Evolutionary conservation across 192 early-diverging fungal genomes (phyloP), one percentile per base, ranked within the genome.

Genomic region (Coemansia sp.): DNA sequence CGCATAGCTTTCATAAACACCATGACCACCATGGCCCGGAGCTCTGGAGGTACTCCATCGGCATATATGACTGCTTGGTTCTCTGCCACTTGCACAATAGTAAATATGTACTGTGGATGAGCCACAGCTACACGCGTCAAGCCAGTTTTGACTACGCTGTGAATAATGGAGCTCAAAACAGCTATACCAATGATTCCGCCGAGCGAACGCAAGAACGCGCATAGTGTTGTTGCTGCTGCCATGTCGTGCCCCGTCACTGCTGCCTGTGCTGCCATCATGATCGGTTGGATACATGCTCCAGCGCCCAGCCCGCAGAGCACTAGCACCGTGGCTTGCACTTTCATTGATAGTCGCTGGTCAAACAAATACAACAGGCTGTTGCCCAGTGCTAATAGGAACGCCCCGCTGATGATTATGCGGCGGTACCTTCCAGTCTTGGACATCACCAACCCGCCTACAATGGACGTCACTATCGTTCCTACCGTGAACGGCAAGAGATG

Each of bases 221-320:
- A 78, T 32, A 88, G 53, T 5, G 87, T 77, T 9, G 91, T 91
- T 35, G 80, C 85, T 5, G 85, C 69, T 0, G 91, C 91, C 69
- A 91, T 84, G 46, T 85, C 78, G 13, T 61, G 58, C 36, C 77
- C 70, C 4, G 68, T 45, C 1, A 92, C 90, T 1, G 80, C 67
- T 0, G 83, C 84, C 53, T 93, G 92, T 3, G 83, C 78, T 3
- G 81, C 86, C 47, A 92, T 65, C 57, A 91, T 79, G 23, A 82
- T 78, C 1, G 83, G 85, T 73, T 91, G 90, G 45, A 92, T 69
- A 46, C 83, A 75, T 26, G 64, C 74, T 34, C 93, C 91, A 28
- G 86, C 75, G 19, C 93, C 93, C 15, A 83, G 36, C 6, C 91
- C 93, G 33, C 83, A 55, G 50, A 92, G 62, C 18, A 92, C 51